phyloP scores from a whole-genome alignment of 1,284 basidiomycete species.

The Volvariella volvacea region DNA sequence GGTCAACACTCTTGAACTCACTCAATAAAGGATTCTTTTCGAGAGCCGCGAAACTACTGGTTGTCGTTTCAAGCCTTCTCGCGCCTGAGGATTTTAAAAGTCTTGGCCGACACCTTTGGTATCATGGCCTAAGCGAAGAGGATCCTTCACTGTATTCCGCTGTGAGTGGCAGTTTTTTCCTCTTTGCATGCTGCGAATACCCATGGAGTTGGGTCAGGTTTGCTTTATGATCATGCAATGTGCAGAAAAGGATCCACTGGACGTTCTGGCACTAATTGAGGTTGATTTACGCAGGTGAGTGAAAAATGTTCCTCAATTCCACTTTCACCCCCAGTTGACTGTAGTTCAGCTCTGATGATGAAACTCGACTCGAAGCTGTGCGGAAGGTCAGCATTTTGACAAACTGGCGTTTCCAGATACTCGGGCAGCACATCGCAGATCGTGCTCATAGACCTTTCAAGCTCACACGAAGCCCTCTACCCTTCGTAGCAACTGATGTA shows the following conservation, averaged over 20 bases:
- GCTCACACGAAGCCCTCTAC: conserved; percentile 52
- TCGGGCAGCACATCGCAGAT: conserved; percentile 54
- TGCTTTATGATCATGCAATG: conserved; percentile 68
- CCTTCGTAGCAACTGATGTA: conserved; percentile 67
- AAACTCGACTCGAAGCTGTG: conserved; percentile 42
- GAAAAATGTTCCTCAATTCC: no score
- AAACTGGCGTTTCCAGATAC: conserved; percentile 62
- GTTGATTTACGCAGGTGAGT: conserved; percentile 50
- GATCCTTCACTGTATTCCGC: conserved; percentile 41
- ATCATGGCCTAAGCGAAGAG: conserved; percentile 35
- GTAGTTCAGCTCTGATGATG: conserved; percentile 35
- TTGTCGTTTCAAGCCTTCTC: conserved; percentile 50
- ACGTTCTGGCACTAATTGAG: conserved; percentile 43
- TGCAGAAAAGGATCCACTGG: conserved; percentile 50
- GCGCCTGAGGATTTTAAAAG: conserved; percentile 37
- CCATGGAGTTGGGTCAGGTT: conserved; percentile 42
- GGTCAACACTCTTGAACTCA: conserved; percentile 32
- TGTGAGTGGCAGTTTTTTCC: conserved; percentile 28
- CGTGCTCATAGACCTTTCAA: conserved; percentile 60
- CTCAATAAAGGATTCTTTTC: conserved; percentile 38
- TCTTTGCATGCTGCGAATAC: no score
- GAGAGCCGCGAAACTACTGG: conserved; percentile 50
- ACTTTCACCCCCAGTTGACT: conserved; percentile 4
- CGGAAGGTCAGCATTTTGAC: conserved; percentile 45
- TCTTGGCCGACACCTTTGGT: conserved; percentile 52